phyloP scores from a whole-genome alignment of 164 flowering plant genomes.

The Paratinospora sagittata region DNA sequence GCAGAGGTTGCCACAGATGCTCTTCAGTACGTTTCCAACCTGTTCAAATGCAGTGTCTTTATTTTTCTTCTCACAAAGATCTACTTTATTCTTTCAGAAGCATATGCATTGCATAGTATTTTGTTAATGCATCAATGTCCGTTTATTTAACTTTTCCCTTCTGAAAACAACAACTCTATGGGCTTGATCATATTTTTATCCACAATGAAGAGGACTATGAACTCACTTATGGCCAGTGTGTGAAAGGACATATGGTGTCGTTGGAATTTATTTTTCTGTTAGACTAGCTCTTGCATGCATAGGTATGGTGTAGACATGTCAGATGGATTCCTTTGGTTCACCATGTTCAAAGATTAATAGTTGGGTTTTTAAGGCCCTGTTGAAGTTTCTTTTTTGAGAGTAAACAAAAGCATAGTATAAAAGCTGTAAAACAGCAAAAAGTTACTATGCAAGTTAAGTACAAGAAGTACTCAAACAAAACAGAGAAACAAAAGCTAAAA shows the following conservation, averaged over 20 bases:
- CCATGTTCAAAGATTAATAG: neutral
- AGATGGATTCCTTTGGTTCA: neutral
- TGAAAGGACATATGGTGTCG: neutral
- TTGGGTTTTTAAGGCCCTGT: too few relatives aligned
- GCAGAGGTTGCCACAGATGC: slow-evolving; percentile 92
- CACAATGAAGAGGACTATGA: neutral
- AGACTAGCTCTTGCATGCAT: neutral
- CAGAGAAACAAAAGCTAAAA: too few relatives aligned
- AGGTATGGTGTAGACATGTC: neutral
- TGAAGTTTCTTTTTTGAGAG: too few relatives aligned
- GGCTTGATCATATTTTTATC: neutral
- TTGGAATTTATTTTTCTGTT: neutral
- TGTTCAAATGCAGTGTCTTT: neutral
- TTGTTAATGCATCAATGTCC: neutral
- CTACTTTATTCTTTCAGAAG: neutral
- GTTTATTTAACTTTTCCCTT: too few relatives aligned
- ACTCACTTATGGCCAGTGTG: neutral
- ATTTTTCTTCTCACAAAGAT: neutral
- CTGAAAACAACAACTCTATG: neutral
- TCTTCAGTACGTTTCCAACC: slow-evolving; percentile 61
- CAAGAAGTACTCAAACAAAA: too few relatives aligned
- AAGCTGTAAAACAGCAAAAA: too few relatives aligned
- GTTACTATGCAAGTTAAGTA: too few relatives aligned
- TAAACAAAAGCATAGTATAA: too few relatives aligned
- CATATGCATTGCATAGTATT: neutral